A percentile compares a stretch with the other conserved stretches of the same genome.
Evolutionary conservation across 306 rosid species (phyloP).

Genomic region (Dryas alaskensis): DNA sequence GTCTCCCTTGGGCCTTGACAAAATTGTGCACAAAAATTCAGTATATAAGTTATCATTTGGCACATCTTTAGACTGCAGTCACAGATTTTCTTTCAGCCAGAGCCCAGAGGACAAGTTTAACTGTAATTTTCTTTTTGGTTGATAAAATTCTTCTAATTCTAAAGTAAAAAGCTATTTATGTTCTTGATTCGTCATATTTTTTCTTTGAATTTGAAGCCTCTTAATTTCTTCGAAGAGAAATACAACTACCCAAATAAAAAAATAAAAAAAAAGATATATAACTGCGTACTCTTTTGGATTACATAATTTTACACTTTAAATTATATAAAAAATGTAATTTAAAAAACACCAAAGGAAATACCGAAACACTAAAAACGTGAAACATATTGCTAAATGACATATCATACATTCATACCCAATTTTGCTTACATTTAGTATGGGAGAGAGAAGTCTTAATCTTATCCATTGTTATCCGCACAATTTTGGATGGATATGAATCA

Average conservation of each 20-base stretch:
- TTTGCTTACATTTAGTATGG: neutral
- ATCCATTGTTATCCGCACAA: neutral
- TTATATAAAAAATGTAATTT: too few species aligned
- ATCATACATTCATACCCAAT: neutral
- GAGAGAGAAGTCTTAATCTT: neutral
- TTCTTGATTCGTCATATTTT: neutral
- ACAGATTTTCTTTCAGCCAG: too few species aligned
- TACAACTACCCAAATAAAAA: too few species aligned
- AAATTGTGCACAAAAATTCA: neutral
- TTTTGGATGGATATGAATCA: neutral
- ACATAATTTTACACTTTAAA: too few species aligned
- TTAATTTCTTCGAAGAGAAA: too few species aligned
- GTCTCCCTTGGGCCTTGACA: neutral
- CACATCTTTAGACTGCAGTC: too few species aligned
- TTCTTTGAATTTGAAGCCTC: too few species aligned
- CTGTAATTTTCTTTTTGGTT: neutral
- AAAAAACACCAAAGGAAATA: neutral
- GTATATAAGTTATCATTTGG: too few species aligned
- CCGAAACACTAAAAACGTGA: neutral
- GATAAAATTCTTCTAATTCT: neutral
- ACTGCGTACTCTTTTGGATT: too few species aligned
- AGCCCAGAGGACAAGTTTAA: neutral
- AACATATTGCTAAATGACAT: neutral
- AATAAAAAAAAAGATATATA: too few species aligned
- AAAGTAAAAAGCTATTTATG: neutral